Base-by-base conservation (phyloP, 2,329 filamentous ascomycete species). In the Cadophora sp. region DNA sequence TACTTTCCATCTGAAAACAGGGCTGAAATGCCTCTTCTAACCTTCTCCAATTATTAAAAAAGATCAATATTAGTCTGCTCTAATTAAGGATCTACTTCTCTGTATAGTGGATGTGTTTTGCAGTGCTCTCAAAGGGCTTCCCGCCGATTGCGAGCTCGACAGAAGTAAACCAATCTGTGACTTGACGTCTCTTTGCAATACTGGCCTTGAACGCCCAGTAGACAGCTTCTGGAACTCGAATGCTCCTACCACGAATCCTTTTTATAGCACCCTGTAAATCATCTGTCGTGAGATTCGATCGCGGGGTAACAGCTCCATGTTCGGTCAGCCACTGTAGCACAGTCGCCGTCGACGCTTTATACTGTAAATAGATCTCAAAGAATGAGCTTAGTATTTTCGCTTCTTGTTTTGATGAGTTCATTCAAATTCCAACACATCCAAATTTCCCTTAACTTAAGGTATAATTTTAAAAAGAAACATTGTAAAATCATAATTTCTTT, bases 61-160 rank as follows among this genome's bases (percentile, higher is more conserved):
- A 20, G 45, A 20, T 48, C 22, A n/a, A 48, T 16, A 22, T n/a
- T 8, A 20, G 45, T 48, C n/a, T 48, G 45, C n/a, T n/a, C 45
- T n/a, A 22, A 22, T 48, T 20, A 22, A 20, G n/a, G 45, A 48
- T n/a, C 18, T 48, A 48, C 45, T 48, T 48, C 45, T 48, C 45
- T 48, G 45, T 48, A 48, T n/a, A 48, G 45, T 48, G 45, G 45
- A 48, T 48, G n/a, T 48, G 45, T 48, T 48, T 48, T 48, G 45
- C 45, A 48, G 45, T 48, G 45, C 45, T 48, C 16, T 48, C 22
- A 7, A n/a, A 48, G n/a, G n/a, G 45, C 16, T 48, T 48, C 45
- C 45, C 45, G 22, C 45, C n/a, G n/a, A n/a, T 48, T n/a, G 45
- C 45, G 45, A 48, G n/a, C 45, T 48, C 45, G 45, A 48, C 45